These are phyloP conservation scores for Epicoccum sorghinum DNA, from an alignment of 2,329 filamentous ascomycete species.

Conservation along the genomic window DNA sequence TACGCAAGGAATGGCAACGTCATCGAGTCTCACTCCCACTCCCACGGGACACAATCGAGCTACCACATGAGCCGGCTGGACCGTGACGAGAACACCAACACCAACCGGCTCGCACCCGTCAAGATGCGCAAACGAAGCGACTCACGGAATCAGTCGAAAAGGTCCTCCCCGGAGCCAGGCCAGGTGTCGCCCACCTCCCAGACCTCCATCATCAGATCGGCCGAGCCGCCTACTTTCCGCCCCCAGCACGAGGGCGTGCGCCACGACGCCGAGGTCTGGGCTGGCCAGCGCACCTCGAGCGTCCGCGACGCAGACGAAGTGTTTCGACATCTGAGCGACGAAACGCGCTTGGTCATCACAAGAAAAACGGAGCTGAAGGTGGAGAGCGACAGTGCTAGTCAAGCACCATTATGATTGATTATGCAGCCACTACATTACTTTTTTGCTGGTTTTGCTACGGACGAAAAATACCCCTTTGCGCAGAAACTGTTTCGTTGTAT, in stretches of 20 bases:
- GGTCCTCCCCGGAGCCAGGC: slow-evolving; percentile 11
- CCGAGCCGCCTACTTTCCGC: slow-evolving; percentile 29
- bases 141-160: slow-evolving; percentile 2
- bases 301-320: slow-evolving; percentile 24
- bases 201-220: slow-evolving; percentile 21
- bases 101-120: background rate
- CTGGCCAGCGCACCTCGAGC: slow-evolving; percentile 24
- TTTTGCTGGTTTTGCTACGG: background rate
- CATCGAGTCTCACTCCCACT: slow-evolving; percentile 10
- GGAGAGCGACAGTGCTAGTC: slow-evolving; percentile 32
- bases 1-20: slow-evolving; percentile 17
- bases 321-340: slow-evolving; percentile 18
- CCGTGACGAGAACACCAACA: background rate
- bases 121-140: background rate
- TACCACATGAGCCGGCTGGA: slow-evolving; percentile 11
- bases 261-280: slow-evolving; percentile 32
- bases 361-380: slow-evolving; percentile 42
- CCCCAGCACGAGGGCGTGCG: slow-evolving; percentile 27
- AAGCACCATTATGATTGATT: background rate
- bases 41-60: slow-evolving; percentile 5
- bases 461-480: slow-evolving; percentile 12
- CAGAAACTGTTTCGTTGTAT: slow-evolving; percentile 5
- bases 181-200: slow-evolving; percentile 13
- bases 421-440: background rate
- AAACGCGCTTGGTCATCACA: slow-evolving; percentile 33